phyloP scores from a whole-genome alignment of 73 alveolate genomes.

The Halteria grandinella region DNA sequence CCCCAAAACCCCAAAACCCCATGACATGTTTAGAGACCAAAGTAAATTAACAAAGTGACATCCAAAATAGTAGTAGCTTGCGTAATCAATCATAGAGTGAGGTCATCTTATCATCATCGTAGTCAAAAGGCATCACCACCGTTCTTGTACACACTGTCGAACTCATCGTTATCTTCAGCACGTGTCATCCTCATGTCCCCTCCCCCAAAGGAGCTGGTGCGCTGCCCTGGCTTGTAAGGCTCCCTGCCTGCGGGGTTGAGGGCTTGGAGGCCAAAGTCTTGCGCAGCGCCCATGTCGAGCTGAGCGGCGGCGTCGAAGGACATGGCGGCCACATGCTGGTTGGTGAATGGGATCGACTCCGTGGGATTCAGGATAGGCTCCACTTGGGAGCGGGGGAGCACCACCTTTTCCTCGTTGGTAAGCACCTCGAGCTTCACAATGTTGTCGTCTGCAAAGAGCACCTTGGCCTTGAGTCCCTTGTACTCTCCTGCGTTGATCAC shows the following conservation, averaged over 20 bases:
- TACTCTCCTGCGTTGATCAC: slow-evolving; percentile 24
- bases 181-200: no score
- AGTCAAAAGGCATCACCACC: no score
- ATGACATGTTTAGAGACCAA: neutral
- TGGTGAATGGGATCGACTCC: neutral
- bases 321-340: slow-evolving; percentile 1
- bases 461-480: slow-evolving; percentile 44
- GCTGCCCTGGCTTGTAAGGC: no score
- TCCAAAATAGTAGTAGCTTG: no score
- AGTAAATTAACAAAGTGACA: no score
- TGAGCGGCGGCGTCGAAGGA: slow-evolving; percentile 39
- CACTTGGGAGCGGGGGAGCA: slow-evolving; percentile 9
- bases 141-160: no score
- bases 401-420: slow-evolving; percentile 19
- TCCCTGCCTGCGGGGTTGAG: no score
- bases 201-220: no score
- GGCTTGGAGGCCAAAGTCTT: no score
- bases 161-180: no score
- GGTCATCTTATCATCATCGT: neutral
- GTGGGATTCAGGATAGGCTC: slow-evolving; percentile 24
- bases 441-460: slow-evolving; percentile 29
- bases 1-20: neutral
- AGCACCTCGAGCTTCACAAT: slow-evolving; percentile 3
- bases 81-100: neutral
- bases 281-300: no score